Conservation (phyloP, 2,329 filamentous ascomycete species). For the Emmonsiellopsis sp. region DNA sequence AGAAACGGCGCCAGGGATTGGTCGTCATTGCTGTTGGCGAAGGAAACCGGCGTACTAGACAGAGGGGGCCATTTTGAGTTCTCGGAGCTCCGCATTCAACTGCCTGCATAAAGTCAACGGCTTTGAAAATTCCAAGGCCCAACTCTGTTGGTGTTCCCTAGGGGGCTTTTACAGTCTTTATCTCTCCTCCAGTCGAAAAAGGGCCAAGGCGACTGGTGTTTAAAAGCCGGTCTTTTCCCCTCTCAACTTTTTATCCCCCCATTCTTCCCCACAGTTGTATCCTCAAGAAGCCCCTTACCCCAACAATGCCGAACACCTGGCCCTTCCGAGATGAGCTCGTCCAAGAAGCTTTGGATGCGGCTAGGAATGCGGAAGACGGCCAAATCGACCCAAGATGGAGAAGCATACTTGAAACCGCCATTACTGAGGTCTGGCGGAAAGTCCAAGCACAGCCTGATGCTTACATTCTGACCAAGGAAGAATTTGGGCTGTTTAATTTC, state of each 20-base stretch:
- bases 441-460: constrained; percentile 52
- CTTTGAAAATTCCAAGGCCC: constrained; percentile 2
- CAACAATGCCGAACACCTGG: constrained; percentile 27
- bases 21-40: background rate
- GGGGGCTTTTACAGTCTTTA: constrained; percentile 1
- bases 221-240: background rate
- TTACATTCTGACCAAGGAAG: constrained; percentile 67
- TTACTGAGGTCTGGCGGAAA: constrained; percentile 57
- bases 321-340: constrained; percentile 37
- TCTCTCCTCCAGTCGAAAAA: background rate
- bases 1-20: background rate
- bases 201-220: background rate
- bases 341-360: constrained; percentile 62
- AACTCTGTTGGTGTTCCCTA: background rate
- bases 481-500: constrained; percentile 83
- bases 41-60: background rate
- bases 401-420: constrained; percentile 55
- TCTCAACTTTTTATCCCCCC: background rate
- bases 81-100: constrained; percentile 6
- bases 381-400: constrained; percentile 53
- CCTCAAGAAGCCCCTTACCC: background rate
- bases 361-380: constrained; percentile 62
- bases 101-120: constrained; percentile 5
- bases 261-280: background rate
- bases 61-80: constrained; percentile 5